Conservation (phyloP, 2,329 filamentous ascomycete genomes). For the Exophiala viscosa region DNA sequence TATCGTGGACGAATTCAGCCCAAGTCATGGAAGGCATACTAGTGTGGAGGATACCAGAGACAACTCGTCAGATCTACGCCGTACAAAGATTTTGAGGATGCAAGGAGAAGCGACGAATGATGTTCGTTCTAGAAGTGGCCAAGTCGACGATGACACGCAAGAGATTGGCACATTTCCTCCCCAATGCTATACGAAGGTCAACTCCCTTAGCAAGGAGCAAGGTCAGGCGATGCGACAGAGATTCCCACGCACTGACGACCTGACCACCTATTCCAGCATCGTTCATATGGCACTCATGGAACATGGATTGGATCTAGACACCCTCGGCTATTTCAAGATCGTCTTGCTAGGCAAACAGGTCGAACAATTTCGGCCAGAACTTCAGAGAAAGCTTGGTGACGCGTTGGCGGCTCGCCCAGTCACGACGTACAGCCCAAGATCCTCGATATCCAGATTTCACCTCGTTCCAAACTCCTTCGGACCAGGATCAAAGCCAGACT, state of each 20-base stretch:
- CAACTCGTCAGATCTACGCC: constrained; percentile 6
- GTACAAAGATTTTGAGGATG: neutral
- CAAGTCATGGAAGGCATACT: constrained; percentile 34
- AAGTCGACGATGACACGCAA: neutral
- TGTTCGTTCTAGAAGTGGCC: neutral
- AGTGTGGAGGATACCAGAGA: constrained; percentile 26
- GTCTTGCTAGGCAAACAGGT: constrained; percentile 17
- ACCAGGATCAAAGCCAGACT: constrained; percentile 42
- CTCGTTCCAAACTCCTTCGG: constrained; percentile 48
- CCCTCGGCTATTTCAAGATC: constrained; percentile 21
- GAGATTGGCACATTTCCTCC: neutral
- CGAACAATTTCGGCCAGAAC: constrained; percentile 21
- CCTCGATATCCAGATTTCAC: constrained; percentile 45
- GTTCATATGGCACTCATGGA: constrained; percentile 28
- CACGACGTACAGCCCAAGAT: constrained; percentile 32
- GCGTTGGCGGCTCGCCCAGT: constrained; percentile 42
- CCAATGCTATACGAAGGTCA: neutral
- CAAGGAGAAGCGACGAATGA: neutral
- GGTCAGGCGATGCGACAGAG: neutral
- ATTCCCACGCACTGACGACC: neutral
- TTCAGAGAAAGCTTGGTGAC: constrained; percentile 45
- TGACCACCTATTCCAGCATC: constrained; percentile 18
- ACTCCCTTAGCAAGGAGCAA: constrained; percentile 26
- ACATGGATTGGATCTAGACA: constrained; percentile 21
- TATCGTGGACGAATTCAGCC: constrained; percentile 38